A percentile compares a stretch with the other conserved stretches of the same genome.
Evolutionary conservation across 2,329 filamentous ascomycete species (phyloP).

Genomic region (Aureobasidium lini): DNA sequence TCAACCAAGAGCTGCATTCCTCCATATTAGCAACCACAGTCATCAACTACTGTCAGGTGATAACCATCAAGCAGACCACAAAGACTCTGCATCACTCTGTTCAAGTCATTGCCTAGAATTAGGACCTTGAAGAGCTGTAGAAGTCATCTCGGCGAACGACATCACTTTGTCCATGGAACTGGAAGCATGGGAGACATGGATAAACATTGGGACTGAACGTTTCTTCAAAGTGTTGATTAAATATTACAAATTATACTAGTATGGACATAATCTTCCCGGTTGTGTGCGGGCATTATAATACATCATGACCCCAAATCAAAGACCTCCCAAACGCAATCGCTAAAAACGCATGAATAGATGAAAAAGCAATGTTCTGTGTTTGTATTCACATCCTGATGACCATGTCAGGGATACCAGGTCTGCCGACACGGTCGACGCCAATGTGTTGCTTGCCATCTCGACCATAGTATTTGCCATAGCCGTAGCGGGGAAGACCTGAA

Average conservation of each 20-base stretch:
- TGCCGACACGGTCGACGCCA: constrained; percentile 50
- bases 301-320: not conserved
- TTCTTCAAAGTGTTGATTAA: not conserved
- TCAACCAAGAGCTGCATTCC: too few relatives aligned
- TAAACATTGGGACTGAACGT: not conserved
- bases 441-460: constrained; percentile 53
- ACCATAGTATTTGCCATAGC: constrained; percentile 51
- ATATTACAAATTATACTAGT: not conserved
- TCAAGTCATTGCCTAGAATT: too few relatives aligned
- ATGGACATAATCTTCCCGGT: not conserved
- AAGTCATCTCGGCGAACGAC: too few relatives aligned
- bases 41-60: too few relatives aligned
- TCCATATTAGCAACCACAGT: too few relatives aligned
- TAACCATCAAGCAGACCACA: too few relatives aligned
- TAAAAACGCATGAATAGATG: not conserved
- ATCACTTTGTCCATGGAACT: too few relatives aligned
- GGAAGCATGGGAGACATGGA: too few relatives aligned
- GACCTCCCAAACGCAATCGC: not conserved
- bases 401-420: constrained; percentile 29
- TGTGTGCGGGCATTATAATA: not conserved
- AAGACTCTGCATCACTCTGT: too few relatives aligned
- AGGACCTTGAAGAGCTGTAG: too few relatives aligned
- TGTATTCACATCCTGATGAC: constrained; percentile 1
- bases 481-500: constrained; percentile 37
- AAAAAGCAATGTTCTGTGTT: not conserved